These are phyloP conservation scores for Lactarius sp. DNA, from an alignment of 768 basidiomycete species.

Conservation along the genomic window DNA sequence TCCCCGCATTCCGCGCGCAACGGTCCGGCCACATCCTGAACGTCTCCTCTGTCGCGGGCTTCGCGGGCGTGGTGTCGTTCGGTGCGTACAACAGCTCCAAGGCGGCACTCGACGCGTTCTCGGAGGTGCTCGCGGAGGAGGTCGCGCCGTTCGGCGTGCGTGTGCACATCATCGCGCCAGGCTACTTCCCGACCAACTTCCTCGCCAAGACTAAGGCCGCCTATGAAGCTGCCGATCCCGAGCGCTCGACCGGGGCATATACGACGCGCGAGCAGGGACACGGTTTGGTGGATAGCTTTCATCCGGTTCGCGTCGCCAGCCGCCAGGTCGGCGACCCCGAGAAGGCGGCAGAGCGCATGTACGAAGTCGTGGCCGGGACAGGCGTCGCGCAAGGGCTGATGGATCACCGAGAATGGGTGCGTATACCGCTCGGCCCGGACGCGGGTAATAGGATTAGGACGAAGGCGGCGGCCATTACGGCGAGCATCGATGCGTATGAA, in stretches of 20 bases:
- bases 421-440: conserved; percentile 29
- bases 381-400: conserved; percentile 24
- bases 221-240: neutral
- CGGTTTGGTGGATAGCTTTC: conserved; percentile 11
- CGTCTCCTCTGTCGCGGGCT: neutral
- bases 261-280: conserved; percentile 26
- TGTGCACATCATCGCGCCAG: conserved; percentile 29
- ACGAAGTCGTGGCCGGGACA: conserved; percentile 28
- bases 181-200: conserved; percentile 32
- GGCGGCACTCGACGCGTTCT: neutral
- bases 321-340: conserved; percentile 29
- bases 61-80: neutral
- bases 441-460: conserved; percentile 24
- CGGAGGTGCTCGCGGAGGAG: conserved; percentile 22
- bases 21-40: neutral
- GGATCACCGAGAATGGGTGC: conserved; percentile 21
- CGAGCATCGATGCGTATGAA: conserved; percentile 28
- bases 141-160: conserved; percentile 30
- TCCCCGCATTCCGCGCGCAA: neutral
- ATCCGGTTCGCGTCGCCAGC: conserved; percentile 5
- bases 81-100: neutral
- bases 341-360: conserved; percentile 27
- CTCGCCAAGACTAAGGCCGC: conserved; percentile 12
- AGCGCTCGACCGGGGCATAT: conserved; percentile 14
- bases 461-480: conserved; percentile 20